These are phyloP conservation scores for Ustilago crameri DNA, from an alignment of 1,284 basidiomycete species.

Conservation along the genomic window DNA sequence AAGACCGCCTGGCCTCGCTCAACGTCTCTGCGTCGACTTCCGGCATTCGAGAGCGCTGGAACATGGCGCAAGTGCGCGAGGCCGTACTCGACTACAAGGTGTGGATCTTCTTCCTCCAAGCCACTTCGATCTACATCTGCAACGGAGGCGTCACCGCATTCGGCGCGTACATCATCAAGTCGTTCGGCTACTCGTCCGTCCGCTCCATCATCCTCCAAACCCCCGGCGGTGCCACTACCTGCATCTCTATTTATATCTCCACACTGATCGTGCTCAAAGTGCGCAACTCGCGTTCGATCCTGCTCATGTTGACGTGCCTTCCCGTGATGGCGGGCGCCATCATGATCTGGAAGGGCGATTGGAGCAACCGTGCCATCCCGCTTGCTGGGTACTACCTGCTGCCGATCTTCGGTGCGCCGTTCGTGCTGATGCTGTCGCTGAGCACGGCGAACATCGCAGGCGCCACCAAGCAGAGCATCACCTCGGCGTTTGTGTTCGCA, in stretches of 20 bases:
- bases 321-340: slow-evolving; percentile 71
- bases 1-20: slow-evolving; percentile 33
- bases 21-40: slow-evolving; percentile 42
- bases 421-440: slow-evolving; percentile 70
- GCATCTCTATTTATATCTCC: slow-evolving; percentile 70
- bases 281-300: slow-evolving; percentile 68
- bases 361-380: slow-evolving; percentile 69
- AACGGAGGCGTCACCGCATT: slow-evolving; percentile 71
- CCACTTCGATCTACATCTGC: slow-evolving; percentile 68
- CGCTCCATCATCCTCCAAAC: slow-evolving; percentile 70
- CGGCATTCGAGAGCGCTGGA: slow-evolving; percentile 58
- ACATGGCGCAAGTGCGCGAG: slow-evolving; percentile 69
- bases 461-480: slow-evolving; percentile 71
- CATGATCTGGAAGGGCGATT: slow-evolving; percentile 71
- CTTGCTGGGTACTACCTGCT: slow-evolving; percentile 71
- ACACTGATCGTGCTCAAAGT: slow-evolving; percentile 68
- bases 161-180: slow-evolving; percentile 70
- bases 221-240: slow-evolving; percentile 69
- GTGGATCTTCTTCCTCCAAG: slow-evolving; percentile 70
- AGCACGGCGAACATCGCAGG: slow-evolving; percentile 71
- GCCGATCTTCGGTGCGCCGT: slow-evolving; percentile 71
- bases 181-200: slow-evolving; percentile 70
- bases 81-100: slow-evolving; percentile 70
- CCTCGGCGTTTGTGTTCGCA: slow-evolving; percentile 69
- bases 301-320: slow-evolving; percentile 70